Evolutionary conservation across 495 filamentous ascomycete species (phyloP).

Genomic region (Clohesyomyces aquaticus): DNA sequence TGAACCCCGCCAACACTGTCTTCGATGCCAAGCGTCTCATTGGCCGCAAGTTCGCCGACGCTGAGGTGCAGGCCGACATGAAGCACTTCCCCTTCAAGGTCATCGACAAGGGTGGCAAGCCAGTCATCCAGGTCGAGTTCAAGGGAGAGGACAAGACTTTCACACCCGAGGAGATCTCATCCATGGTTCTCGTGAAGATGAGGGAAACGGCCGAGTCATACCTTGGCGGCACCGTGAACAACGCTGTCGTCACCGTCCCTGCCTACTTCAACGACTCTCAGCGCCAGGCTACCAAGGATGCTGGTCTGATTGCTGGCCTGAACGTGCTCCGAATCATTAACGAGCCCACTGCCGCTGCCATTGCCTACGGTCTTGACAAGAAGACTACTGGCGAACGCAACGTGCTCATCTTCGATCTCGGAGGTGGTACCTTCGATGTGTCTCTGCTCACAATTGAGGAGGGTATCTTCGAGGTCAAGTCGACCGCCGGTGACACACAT

Average conservation of each 20-base stretch:
- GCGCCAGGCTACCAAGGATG: constrained; percentile 98
- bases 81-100: constrained; percentile 58
- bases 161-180: constrained; percentile 55
- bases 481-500: constrained; percentile 98
- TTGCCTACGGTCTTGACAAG: constrained; percentile 97
- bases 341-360: constrained; percentile 96
- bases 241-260: constrained; percentile 96
- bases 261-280: constrained; percentile 99
- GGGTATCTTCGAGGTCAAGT: constrained; percentile 99
- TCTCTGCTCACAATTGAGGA: constrained; percentile 98
- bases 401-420: constrained; percentile 98
- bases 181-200: constrained; percentile 70
- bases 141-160: constrained; percentile 54
- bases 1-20: constrained; percentile 97
- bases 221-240: constrained; percentile 95
- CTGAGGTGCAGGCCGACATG: constrained; percentile 56
- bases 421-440: constrained; percentile 99
- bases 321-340: constrained; percentile 99
- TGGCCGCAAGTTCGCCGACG: constrained; percentile 53
- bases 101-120: constrained; percentile 53
- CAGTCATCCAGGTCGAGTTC: constrained; percentile 52
- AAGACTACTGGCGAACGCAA: constrained; percentile 97
- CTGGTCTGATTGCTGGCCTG: constrained; percentile 93
- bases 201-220: constrained; percentile 97
- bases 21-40: constrained; percentile 98